Base-by-base conservation (phyloP, 202 grass and related monocot genomes). In the Schoenoplectus tabernaemontani region DNA sequence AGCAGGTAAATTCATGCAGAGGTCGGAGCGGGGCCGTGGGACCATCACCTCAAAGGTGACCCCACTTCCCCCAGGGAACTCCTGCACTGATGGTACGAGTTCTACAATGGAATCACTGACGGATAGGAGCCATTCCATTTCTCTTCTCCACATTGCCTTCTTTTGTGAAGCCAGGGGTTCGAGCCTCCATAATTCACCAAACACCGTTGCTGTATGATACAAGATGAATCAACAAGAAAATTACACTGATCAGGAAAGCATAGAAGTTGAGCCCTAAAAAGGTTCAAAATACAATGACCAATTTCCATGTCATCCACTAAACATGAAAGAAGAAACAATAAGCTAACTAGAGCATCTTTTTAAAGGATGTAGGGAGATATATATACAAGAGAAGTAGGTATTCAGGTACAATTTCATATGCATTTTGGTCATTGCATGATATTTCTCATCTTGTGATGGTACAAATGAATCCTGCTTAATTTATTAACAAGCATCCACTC, bases 1-100 rank as follows among this genome's bases (percentile, higher is more conserved):
- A 1, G 96, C 96, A 2, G 96, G 96, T 46, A 98, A 89, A 74
- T 95, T 98, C 96, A 98, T 98, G 96, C 91, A 86, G 50, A 98
- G 88, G 83, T 98, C 96, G 53, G 83, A 86, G 43, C 96, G 91
- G 1, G 90, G 91, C 4, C 91, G 89, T 7, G 96, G 92, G 39
- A 95, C 86, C 96, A 98, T 98, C 83, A 95, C 91, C 89, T 98
- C 96, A 39, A 98, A 98, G 63, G 87, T 84, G 9, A 90, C 89
- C 4, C 91, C 96, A 32, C 59, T 80, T 11, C 96, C 96, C 10
- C 87, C 89, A 7, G 96, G 96, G 48, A 98, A 93, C 79, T 98
- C 91, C 89, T 98, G 96, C 46, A 88, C 23, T 1, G 96, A 98
- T 19, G 96, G 96, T 42, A 85, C 87, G 59, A 99, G 90, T 69